These are phyloP conservation scores for Botryotinia globosa DNA, from an alignment of 2,329 filamentous ascomycete genomes.

Conservation along the genomic window DNA sequence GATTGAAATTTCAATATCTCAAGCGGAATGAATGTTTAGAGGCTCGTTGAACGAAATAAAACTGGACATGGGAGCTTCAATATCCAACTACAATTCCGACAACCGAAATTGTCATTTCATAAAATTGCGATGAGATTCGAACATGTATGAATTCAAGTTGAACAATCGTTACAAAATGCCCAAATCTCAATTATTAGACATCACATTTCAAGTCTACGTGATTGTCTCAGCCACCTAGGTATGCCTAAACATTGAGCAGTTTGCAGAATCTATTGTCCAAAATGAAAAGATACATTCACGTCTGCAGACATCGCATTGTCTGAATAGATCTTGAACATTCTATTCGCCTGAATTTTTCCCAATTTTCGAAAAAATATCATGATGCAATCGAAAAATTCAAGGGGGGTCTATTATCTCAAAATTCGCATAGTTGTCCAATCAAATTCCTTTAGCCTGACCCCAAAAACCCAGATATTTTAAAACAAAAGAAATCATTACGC, in stretches of 20 bases:
- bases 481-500: not conserved
- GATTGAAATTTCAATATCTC: not conserved
- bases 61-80: not conserved
- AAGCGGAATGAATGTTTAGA: not conserved
- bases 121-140: not conserved
- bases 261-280: not conserved
- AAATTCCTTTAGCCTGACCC: not conserved
- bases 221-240: not conserved
- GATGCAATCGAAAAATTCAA: not conserved
- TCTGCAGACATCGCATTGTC: not conserved
- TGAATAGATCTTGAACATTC: not conserved
- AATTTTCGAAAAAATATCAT: not conserved
- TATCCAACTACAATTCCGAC: not conserved
- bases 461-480: not conserved
- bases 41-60: not conserved
- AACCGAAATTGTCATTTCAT: rapidly evolving
- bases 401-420: not conserved
- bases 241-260: not conserved
- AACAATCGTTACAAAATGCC: not conserved
- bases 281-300: too few relatives aligned
- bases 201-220: not conserved
- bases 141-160: not conserved
- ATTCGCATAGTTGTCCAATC: too few relatives aligned
- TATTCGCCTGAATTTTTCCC: not conserved
- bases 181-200: too few relatives aligned